Base-by-base conservation (phyloP, 768 basidiomycete genomes). In the Pleurotus eryngii region DNA sequence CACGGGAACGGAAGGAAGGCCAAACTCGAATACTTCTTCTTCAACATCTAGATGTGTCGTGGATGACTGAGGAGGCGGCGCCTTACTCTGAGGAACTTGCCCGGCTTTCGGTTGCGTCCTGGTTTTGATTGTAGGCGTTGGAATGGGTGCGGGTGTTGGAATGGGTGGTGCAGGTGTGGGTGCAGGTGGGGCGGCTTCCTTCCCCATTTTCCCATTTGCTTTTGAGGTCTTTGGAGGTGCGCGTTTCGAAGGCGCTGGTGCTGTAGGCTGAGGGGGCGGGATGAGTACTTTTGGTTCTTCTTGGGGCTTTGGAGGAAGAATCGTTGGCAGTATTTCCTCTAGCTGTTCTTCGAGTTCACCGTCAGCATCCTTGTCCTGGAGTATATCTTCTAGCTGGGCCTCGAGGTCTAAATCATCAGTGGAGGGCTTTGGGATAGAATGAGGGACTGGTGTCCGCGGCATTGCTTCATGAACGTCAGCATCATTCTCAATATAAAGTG, bases 1-100 rank as follows among this genome's bases (percentile, higher is more conserved):
- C 26, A 9, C 54, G 17, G 54, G 49, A 7, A 4, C 49, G 22
- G 78, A 72, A 17, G 81, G 78, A 22, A 72, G 68, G 5, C 81
- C 81, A 59, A 85, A 79, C 57, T 74, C 72, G 5, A 83, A 72
- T 26, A 74, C 74, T 55, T 82, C 81, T 59, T 75, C 82, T 12
- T 78, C 75, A n/a, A 65, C 70, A 57, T 75, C 68, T 8, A 63
- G 38, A 62, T n/a, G 42, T n/a, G 42, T 45, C 6, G 47, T 26
- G 55, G 57, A 5, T 30, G 49, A 40, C 48, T 4, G 60, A 40
- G 22, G 57, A 35, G 39, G 60, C 27, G 11, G 55, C 38, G 30
- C 22, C 45, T 70, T 66, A n/a, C 65, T 63, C 56, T 71, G 72
- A 11, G 57, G 43, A 39, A 62, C 64, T 26, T 51, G 42, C 51